A percentile compares a stretch with the other conserved stretches of the same genome.
Evolutionary conservation across 306 rosid genomes (phyloP).

Genomic region (Senna siamea): DNA sequence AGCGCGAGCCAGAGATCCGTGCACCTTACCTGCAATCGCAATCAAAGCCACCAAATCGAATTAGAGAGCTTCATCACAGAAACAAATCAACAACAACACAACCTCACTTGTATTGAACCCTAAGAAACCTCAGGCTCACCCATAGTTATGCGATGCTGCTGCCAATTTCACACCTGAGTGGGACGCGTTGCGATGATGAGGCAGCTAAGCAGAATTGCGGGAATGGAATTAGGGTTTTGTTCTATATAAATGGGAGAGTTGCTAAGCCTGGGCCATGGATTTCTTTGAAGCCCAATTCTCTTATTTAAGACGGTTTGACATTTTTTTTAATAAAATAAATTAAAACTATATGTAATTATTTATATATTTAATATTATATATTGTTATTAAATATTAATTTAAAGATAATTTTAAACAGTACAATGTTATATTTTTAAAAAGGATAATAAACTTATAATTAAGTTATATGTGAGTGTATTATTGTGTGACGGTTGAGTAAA

Average conservation of each 20-base stretch:
- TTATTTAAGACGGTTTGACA: not conserved
- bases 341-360: too few species aligned
- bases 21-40: conserved; percentile 17
- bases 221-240: not conserved
- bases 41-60: not conserved
- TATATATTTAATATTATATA: too few species aligned
- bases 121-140: not conserved
- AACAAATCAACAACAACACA: not conserved
- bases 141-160: not conserved
- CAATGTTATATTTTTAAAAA: too few species aligned
- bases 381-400: too few species aligned
- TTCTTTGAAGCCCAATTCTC: not conserved
- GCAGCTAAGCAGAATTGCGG: too few species aligned
- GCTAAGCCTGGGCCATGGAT: not conserved
- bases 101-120: not conserved
- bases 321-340: too few species aligned
- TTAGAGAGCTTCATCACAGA: not conserved
- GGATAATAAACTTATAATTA: too few species aligned
- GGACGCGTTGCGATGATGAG: not conserved
- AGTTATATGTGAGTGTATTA: too few species aligned
- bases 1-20: conserved; percentile 30
- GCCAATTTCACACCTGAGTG: not conserved
- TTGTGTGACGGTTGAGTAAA: too few species aligned
- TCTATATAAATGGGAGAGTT: not conserved
- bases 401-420: too few species aligned